phyloP scores from a whole-genome alignment of 306 rosid genomes.

The Cicer arietinum region DNA sequence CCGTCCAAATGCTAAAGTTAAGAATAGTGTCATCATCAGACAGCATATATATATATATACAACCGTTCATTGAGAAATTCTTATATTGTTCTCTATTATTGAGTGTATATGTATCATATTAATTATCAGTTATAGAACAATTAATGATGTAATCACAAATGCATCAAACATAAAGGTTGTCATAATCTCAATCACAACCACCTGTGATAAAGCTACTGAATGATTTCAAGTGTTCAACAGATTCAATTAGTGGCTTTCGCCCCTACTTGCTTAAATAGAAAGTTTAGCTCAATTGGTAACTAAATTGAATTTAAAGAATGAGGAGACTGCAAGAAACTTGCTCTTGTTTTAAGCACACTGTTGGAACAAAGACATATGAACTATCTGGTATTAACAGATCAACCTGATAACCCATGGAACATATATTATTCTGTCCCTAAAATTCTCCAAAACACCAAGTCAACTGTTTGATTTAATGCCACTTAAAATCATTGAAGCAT shows the following conservation, averaged over 20 bases:
- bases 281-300: constrained; percentile 33
- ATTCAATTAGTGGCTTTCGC: constrained; percentile 30
- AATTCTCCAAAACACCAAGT: no score
- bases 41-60: background rate
- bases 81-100: background rate
- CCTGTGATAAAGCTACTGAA: constrained; percentile 23
- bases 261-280: background rate
- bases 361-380: background rate
- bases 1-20: constrained; percentile 20
- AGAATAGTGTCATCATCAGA: constrained; percentile 12
- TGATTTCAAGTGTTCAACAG: constrained; percentile 6
- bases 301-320: constrained; percentile 33
- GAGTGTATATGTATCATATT: constrained; percentile 2
- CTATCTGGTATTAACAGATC: background rate
- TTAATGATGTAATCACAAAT: constrained; percentile 40
- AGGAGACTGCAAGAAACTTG: constrained; percentile 10
- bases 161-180: constrained; percentile 37
- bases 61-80: constrained; percentile 2
- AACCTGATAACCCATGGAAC: background rate
- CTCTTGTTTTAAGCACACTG: background rate
- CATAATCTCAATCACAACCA: constrained; percentile 26
- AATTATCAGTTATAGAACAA: background rate
- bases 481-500: background rate
- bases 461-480: no score
- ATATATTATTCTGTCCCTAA: background rate